phyloP scores from a whole-genome alignment of 1,139 yeast genomes.

The Magnusiomyces magnusii region DNA sequence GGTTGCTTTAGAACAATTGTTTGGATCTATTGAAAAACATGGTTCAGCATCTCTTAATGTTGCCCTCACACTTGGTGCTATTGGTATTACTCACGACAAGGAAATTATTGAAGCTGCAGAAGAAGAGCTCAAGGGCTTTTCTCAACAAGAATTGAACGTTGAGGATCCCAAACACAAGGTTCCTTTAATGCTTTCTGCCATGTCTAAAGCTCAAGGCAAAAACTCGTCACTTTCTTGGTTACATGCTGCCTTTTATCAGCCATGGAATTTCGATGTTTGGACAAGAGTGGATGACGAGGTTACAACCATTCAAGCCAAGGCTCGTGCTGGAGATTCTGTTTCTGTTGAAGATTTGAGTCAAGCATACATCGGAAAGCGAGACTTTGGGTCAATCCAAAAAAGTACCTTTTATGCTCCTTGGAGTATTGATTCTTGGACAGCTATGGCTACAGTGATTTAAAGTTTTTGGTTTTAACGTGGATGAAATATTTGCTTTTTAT shows the following conservation, averaged over 20 bases:
- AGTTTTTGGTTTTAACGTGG: no score
- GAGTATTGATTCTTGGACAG: slow-evolving; percentile 24
- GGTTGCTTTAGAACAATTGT: slow-evolving; percentile 54
- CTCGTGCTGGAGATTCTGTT: slow-evolving; percentile 33
- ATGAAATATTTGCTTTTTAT: no score
- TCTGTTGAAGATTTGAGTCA: slow-evolving; percentile 47
- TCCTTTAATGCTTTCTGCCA: slow-evolving; percentile 49
- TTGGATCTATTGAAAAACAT: slow-evolving; percentile 48
- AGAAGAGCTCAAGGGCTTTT: slow-evolving; percentile 53
- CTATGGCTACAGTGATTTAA: slow-evolving; percentile 10
- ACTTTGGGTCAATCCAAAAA: slow-evolving; percentile 51
- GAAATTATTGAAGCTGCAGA: slow-evolving; percentile 55
- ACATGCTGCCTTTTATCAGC: slow-evolving; percentile 64
- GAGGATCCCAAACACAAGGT: slow-evolving; percentile 36
- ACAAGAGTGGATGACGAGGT: slow-evolving; percentile 45
- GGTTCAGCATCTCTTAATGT: slow-evolving; percentile 51
- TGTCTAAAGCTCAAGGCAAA: slow-evolving; percentile 19
- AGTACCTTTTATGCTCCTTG: slow-evolving; percentile 47
- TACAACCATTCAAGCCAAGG: slow-evolving; percentile 45
- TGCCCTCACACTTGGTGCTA: slow-evolving; percentile 71
- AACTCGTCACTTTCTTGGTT: slow-evolving; percentile 45
- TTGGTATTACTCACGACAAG: slow-evolving; percentile 58
- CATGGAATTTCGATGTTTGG: slow-evolving; percentile 67
- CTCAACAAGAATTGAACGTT: slow-evolving; percentile 47
- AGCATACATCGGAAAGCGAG: slow-evolving; percentile 41